Conservation (phyloP, 2,329 filamentous ascomycete species). For the Xylariaceae sp. region DNA sequence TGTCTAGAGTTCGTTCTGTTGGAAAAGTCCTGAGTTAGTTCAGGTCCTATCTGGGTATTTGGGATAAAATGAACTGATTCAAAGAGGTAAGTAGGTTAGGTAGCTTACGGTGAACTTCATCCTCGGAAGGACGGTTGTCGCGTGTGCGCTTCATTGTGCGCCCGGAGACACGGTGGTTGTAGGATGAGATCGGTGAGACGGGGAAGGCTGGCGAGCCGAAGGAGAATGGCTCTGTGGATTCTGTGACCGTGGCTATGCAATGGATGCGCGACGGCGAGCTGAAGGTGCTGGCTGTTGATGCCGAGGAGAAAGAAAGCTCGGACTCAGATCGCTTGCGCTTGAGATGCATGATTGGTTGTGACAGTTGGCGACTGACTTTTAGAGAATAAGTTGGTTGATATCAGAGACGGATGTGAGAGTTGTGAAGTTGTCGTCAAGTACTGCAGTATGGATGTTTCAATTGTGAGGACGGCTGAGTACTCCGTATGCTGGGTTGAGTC, state of each 20-base stretch:
- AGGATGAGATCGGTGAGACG: slow-evolving; percentile 23
- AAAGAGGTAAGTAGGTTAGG: slow-evolving; percentile 8
- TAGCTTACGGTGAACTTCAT: slow-evolving; percentile 51
- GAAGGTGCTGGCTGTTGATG: slow-evolving; percentile 43
- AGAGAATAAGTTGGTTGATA: neutral
- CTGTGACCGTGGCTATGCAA: slow-evolving; percentile 19
- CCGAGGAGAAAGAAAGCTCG: slow-evolving; percentile 50
- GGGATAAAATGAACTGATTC: neutral
- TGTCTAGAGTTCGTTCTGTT: slow-evolving; percentile 52
- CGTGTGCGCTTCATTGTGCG: slow-evolving; percentile 61
- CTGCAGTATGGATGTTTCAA: too few relatives aligned
- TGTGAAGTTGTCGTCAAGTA: too few relatives aligned
- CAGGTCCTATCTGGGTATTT: neutral
- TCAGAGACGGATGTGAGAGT: too few relatives aligned
- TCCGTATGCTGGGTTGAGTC: too few relatives aligned
- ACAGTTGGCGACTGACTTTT: neutral
- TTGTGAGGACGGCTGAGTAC: too few relatives aligned
- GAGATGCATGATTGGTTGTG: slow-evolving; percentile 41
- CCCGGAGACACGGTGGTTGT: slow-evolving; percentile 44
- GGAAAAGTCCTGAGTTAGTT: slow-evolving; percentile 16
- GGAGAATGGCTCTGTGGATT: slow-evolving; percentile 30
- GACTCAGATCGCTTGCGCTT: slow-evolving; percentile 63
- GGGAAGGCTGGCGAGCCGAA: slow-evolving; percentile 27
- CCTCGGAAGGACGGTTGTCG: slow-evolving; percentile 54
- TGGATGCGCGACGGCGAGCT: slow-evolving; percentile 28